Conservation (phyloP, 805 yeast genomes). For the Cyberlindnera meyerae region DNA sequence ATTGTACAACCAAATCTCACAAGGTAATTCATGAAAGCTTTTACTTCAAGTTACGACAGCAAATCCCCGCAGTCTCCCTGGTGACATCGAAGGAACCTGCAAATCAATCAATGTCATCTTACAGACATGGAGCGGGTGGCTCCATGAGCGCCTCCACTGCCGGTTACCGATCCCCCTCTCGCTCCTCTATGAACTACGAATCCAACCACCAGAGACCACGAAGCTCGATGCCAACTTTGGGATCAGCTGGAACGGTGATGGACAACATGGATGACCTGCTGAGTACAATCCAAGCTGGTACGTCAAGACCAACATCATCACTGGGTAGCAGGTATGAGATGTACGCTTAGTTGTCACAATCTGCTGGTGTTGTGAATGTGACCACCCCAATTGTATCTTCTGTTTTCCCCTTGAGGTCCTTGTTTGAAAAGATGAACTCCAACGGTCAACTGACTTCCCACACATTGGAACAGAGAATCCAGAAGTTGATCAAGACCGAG, state of each 20-base stretch:
- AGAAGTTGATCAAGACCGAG: conserved; percentile 36
- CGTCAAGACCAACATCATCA: conserved; percentile 17
- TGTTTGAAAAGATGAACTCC: conserved; percentile 23
- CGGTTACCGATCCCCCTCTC: not conserved
- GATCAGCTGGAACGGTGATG: conserved; percentile 5
- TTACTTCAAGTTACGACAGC: too few relatives aligned
- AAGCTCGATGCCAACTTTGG: conserved; percentile 1
- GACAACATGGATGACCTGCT: conserved; percentile 15
- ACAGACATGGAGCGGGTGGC: not conserved
- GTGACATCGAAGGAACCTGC: too few relatives aligned
- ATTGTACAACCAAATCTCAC: too few relatives aligned
- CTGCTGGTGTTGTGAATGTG: conserved; percentile 2
- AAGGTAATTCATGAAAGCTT: too few relatives aligned
- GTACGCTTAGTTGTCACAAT: conserved; percentile 10
- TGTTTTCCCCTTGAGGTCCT: conserved; percentile 19
- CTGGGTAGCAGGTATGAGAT: conserved; percentile 9
- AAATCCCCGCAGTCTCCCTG: too few relatives aligned
- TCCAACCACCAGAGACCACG: conserved; percentile 1
- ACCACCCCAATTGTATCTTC: conserved; percentile 3
- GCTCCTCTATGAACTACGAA: conserved; percentile 10
- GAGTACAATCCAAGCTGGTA: conserved; percentile 10
- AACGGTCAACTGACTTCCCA: conserved; percentile 23
- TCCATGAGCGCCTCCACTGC: conserved; percentile 5
- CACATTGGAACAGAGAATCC: conserved; percentile 30
- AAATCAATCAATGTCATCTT: too few relatives aligned